Conservation (phyloP, 257 asterid species). For the Lithospermum erythrorhizon region DNA sequence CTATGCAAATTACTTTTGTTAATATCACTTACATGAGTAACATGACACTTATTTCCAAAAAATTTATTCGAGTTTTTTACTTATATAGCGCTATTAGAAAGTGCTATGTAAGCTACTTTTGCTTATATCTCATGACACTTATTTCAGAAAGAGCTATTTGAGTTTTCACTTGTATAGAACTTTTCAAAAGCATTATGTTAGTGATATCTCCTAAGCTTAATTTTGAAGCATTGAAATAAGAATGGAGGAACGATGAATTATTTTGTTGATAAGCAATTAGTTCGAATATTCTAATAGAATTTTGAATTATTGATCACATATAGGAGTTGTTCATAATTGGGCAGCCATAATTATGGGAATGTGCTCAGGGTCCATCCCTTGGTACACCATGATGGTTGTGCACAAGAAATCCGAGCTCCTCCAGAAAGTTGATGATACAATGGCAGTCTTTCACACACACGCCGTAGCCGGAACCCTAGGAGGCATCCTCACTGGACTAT, state of each 20-base stretch:
- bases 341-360: conserved; percentile 66
- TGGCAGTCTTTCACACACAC: conserved; percentile 77
- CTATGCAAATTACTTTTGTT: too few relatives aligned
- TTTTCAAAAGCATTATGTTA: too few relatives aligned
- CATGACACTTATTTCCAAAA: too few relatives aligned
- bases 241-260: neutral
- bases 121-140: too few relatives aligned
- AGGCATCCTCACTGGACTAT: conserved; percentile 54
- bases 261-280: neutral
- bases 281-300: neutral
- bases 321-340: conserved; percentile 72
- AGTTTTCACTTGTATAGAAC: too few relatives aligned
- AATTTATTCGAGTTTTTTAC: too few relatives aligned
- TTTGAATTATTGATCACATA: neutral
- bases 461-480: conserved; percentile 64
- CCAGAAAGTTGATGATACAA: conserved; percentile 65
- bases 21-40: too few relatives aligned
- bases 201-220: too few relatives aligned
- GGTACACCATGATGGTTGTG: conserved; percentile 80
- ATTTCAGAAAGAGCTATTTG: too few relatives aligned
- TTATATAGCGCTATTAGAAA: too few relatives aligned
- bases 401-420: conserved; percentile 61
- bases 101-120: too few relatives aligned
- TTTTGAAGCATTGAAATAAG: too few relatives aligned
- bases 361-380: conserved; percentile 67